A percentile compares a stretch with the other conserved stretches of the same genome.
phyloP scores from a whole-genome alignment of 1,139 yeast species.

The Debaryomyces sp. region DNA sequence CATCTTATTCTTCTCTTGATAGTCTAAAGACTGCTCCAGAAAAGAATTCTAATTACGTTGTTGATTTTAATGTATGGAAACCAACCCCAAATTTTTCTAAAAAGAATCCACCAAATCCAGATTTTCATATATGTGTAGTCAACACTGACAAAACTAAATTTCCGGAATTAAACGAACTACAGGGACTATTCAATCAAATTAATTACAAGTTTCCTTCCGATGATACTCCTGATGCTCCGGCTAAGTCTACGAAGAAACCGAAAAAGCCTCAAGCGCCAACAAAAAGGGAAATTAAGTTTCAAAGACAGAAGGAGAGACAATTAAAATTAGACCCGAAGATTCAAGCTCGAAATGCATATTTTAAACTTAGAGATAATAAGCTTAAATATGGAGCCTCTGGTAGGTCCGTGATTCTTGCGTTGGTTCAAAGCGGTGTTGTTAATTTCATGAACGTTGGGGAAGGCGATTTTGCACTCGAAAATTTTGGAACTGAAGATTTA shows the following conservation, averaged over 20 bases:
- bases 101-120: slow-evolving; percentile 69
- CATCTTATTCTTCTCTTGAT: slow-evolving; percentile 24
- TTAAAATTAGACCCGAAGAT: slow-evolving; percentile 27
- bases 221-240: slow-evolving; percentile 6
- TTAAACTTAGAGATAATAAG: slow-evolving; percentile 29
- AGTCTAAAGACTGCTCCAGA: slow-evolving; percentile 14
- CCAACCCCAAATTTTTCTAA: slow-evolving; percentile 75
- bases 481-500: slow-evolving; percentile 15
- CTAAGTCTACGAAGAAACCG: slow-evolving; percentile 16
- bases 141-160: slow-evolving; percentile 52
- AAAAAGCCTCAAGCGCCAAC: slow-evolving; percentile 16
- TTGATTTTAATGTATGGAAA: slow-evolving; percentile 79
- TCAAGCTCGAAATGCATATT: slow-evolving; percentile 29
- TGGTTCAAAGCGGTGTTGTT: slow-evolving; percentile 71
- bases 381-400: slow-evolving; percentile 45
- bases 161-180: slow-evolving; percentile 52
- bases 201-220: slow-evolving; percentile 16
- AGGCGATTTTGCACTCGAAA: slow-evolving; percentile 55
- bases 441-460: slow-evolving; percentile 65
- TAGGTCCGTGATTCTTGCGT: slow-evolving; percentile 59
- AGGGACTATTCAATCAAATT: slow-evolving; percentile 28
- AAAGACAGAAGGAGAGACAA: slow-evolving; percentile 29
- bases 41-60: slow-evolving; percentile 10
- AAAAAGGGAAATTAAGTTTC: slow-evolving; percentile 22
- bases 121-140: slow-evolving; percentile 68